Conservation (phyloP, 2,329 filamentous ascomycete species). For the Claviceps africana region DNA sequence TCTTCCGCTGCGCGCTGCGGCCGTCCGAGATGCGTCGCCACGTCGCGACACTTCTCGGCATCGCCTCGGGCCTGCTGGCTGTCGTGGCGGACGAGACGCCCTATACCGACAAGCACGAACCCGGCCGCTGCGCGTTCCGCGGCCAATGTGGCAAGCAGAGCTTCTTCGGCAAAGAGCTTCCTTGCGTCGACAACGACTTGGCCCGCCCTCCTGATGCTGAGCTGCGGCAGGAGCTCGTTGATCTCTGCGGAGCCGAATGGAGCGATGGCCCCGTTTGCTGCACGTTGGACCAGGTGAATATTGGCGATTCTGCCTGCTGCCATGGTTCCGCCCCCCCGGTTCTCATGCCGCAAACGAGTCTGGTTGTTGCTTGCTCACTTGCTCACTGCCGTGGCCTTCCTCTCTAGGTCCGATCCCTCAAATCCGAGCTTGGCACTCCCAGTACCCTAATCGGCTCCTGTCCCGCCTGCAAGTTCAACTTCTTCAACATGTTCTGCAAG, state of each 20-base stretch:
- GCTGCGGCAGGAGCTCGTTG: conserved; percentile 63
- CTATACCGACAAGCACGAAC: conserved; percentile 56
- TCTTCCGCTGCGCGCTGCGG: too few relatives aligned
- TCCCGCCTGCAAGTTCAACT: conserved; percentile 94
- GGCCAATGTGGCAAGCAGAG: conserved; percentile 84
- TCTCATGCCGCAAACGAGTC: background rate
- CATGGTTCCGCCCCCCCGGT: background rate
- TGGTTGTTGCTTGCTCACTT: too few relatives aligned
- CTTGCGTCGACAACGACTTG: conserved; percentile 80
- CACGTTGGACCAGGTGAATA: conserved; percentile 55
- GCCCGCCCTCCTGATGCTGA: conserved; percentile 61
- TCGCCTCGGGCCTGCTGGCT: conserved; percentile 16
- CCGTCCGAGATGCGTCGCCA: conserved; percentile 18
- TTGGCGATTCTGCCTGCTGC: conserved; percentile 4
- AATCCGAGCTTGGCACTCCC: conserved; percentile 72
- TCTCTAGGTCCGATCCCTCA: conserved; percentile 57
- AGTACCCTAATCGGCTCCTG: conserved; percentile 84
- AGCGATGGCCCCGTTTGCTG: conserved; percentile 74
- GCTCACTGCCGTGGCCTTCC: background rate
- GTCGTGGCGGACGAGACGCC: conserved; percentile 13
- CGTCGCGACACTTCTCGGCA: conserved; percentile 18
- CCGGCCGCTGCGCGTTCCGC: conserved; percentile 77
- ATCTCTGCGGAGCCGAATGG: conserved; percentile 83
- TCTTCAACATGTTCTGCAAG: conserved; percentile 95
- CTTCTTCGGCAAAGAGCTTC: conserved; percentile 78